A percentile compares a stretch with the other conserved stretches of the same genome.
phyloP scores from a whole-genome alignment of 108 stramenopile species.

The Stephanodiscus triporus region DNA sequence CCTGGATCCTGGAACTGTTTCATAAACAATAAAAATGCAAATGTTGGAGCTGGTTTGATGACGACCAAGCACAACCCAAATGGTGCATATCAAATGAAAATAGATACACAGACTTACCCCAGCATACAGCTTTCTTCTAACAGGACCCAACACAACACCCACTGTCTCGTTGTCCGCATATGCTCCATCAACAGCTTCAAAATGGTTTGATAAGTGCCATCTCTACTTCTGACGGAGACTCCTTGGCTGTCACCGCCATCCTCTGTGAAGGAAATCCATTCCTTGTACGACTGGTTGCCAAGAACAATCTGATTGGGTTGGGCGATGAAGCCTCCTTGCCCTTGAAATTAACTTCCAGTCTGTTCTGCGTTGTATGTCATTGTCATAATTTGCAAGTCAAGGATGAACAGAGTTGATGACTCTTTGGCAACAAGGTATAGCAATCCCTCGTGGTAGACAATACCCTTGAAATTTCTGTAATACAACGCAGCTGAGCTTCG shows the following conservation, averaged over 20 bases:
- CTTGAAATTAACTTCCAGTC: constrained; percentile 14
- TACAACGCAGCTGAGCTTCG: constrained; percentile 37
- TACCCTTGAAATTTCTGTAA: constrained; percentile 55
- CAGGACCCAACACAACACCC: constrained; percentile 72
- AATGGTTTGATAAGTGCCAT: constrained; percentile 40
- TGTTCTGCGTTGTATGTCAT: constrained; percentile 19
- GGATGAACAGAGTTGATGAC: constrained; percentile 25
- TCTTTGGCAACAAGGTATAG: constrained; percentile 61
- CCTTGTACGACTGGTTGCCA: constrained; percentile 33
- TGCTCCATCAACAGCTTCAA: constrained; percentile 30
- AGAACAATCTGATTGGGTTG: constrained; percentile 58
- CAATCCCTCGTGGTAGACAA: constrained; percentile 17
- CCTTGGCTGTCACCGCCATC: constrained; percentile 63
- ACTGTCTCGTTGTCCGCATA: constrained; percentile 60
- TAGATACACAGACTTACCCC: neutral
- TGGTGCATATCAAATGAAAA: no score
- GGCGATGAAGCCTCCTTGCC: constrained; percentile 41
- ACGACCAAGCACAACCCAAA: no score
- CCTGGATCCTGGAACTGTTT: neutral
- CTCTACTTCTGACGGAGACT: constrained; percentile 39
- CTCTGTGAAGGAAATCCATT: constrained; percentile 67
- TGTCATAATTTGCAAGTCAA: constrained; percentile 45
- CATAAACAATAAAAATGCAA: no score
- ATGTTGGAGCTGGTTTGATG: no score
- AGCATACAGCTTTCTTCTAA: constrained; percentile 49